These are phyloP conservation scores for Pestalotiopsis sp. DNA, from an alignment of 2,329 filamentous ascomycete species.

Conservation along the genomic window DNA sequence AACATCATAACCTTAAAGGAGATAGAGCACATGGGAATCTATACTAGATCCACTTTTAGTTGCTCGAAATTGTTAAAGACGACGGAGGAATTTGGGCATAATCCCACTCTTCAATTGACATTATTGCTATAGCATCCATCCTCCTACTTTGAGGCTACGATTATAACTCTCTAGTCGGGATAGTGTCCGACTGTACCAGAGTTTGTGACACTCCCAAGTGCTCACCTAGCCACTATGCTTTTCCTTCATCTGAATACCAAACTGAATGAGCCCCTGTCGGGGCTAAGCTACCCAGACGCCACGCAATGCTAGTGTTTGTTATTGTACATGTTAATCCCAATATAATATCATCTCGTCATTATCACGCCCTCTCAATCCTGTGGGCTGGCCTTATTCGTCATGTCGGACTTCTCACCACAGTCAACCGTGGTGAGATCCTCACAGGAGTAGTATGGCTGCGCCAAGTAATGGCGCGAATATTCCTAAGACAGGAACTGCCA, in stretches of 20 bases:
- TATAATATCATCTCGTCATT: not conserved
- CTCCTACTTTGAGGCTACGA: not conserved
- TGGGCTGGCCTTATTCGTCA: not conserved
- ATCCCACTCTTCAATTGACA: not conserved
- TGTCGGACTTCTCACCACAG: not conserved
- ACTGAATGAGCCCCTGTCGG: not conserved
- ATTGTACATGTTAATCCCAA: not conserved
- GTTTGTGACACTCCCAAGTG: not conserved
- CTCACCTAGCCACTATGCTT: not conserved
- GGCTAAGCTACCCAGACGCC: slow-evolving; percentile 9
- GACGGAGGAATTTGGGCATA: not conserved
- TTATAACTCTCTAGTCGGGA: not conserved
- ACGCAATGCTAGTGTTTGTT: slow-evolving; percentile 14
- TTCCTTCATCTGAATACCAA: not conserved
- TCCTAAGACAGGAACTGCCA: not conserved
- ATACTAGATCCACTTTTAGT: too few relatives aligned
- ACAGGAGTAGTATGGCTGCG: slow-evolving; percentile 6
- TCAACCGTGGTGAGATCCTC: not conserved
- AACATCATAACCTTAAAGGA: too few relatives aligned
- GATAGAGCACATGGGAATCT: too few relatives aligned
- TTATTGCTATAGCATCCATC: not conserved
- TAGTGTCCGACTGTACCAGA: not conserved
- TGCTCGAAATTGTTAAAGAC: not conserved
- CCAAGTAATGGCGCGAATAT: slow-evolving; percentile 1
- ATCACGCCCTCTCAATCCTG: not conserved